These are phyloP conservation scores for Tuber aestivum DNA, from an alignment of 495 filamentous ascomycete species.

Conservation along the genomic window DNA sequence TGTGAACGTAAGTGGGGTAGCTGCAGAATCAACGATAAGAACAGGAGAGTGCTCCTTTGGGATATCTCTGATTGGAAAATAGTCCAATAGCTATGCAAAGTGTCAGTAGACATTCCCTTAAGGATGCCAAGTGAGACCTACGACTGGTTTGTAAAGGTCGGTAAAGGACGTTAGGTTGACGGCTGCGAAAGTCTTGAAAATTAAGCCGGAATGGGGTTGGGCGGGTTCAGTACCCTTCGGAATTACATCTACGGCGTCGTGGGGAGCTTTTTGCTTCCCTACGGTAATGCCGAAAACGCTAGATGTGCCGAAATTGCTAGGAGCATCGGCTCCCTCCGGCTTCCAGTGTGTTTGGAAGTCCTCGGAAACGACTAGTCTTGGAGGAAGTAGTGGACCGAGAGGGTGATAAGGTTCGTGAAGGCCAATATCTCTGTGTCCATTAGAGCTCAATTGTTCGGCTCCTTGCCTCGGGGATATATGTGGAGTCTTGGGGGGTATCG, in stretches of 20 bases:
- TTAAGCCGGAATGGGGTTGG: neutral
- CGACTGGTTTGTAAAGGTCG: conserved; percentile 18
- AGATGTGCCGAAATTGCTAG: neutral
- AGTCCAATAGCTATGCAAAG: conserved; percentile 16
- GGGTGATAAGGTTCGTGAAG: neutral
- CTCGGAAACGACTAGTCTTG: neutral
- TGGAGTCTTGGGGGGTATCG: neutral
- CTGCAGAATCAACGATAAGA: conserved; percentile 16
- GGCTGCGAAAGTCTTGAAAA: neutral
- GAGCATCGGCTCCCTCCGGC: neutral
- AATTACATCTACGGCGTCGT: neutral
- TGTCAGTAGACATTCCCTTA: neutral
- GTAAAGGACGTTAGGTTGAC: neutral
- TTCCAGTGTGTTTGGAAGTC: neutral
- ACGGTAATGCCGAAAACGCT: neutral
- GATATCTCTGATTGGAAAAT: conserved; percentile 12
- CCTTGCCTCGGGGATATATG: neutral
- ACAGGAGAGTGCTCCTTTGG: conserved; percentile 15
- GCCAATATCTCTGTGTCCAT: neutral
- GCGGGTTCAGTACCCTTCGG: neutral
- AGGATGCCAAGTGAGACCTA: conserved; percentile 3
- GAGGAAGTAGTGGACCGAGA: neutral
- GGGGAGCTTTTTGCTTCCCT: neutral
- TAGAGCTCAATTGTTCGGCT: neutral
- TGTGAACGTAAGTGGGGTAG: conserved; percentile 15